A percentile compares a stretch with the other conserved stretches of the same genome.
Evolutionary conservation across 805 yeast genomes (phyloP).

Genomic region (Saccharomyces kudriavzevii): DNA sequence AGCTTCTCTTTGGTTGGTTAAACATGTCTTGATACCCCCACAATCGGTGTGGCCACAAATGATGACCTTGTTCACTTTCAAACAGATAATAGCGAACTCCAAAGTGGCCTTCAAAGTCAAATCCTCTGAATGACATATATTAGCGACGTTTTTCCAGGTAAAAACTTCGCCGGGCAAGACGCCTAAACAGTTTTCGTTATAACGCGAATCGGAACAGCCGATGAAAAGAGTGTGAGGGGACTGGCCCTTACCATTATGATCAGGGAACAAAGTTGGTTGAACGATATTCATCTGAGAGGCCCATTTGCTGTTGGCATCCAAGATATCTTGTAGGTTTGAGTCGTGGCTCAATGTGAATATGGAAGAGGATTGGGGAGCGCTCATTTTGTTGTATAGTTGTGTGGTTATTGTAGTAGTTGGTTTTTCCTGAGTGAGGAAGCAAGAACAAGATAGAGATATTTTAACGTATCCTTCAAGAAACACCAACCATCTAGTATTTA

Average conservation of each 20-base stretch:
- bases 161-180: constrained; percentile 89
- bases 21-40: constrained; percentile 83
- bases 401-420: not conserved
- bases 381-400: constrained; percentile 7
- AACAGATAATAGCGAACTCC: constrained; percentile 79
- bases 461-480: not conserved
- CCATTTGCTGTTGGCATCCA: constrained; percentile 39
- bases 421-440: not conserved
- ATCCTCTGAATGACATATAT: constrained; percentile 60
- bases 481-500: not conserved
- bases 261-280: constrained; percentile 52
- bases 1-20: constrained; percentile 40
- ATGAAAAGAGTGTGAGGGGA: constrained; percentile 91
- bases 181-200: constrained; percentile 66
- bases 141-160: constrained; percentile 83
- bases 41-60: constrained; percentile 94
- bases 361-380: constrained; percentile 7
- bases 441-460: not conserved
- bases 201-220: constrained; percentile 89
- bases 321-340: constrained; percentile 32
- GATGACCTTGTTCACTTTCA: constrained; percentile 71
- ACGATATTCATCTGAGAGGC: constrained; percentile 36
- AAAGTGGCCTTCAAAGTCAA: constrained; percentile 67
- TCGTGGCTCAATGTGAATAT: constrained; percentile 20
- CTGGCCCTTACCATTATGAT: constrained; percentile 67